Conservation (phyloP, 2,329 filamentous ascomycete species). For the Sporothrix humicola region DNA sequence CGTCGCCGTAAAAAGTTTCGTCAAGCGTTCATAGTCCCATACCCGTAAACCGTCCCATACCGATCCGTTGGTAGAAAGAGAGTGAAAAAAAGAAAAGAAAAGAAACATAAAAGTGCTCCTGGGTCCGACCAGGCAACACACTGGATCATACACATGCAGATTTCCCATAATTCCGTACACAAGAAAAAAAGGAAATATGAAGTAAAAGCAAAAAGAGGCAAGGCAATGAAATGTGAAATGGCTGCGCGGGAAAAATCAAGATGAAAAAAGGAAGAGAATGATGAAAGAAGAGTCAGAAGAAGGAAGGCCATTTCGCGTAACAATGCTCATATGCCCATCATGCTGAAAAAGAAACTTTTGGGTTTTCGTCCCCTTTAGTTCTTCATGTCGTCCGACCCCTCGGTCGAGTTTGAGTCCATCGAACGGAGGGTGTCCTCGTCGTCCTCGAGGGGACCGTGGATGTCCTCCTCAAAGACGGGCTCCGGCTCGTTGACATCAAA, state of each 20-base stretch:
- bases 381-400: constrained; percentile 52
- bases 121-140: neutral
- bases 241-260: neutral
- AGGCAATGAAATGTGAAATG: constrained; percentile 19
- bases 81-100: neutral
- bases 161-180: constrained; percentile 16
- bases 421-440: constrained; percentile 64
- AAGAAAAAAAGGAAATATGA: neutral
- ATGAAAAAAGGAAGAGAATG: neutral
- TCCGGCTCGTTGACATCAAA: constrained; percentile 90
- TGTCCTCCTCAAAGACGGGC: constrained; percentile 86
- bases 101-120: neutral
- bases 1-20: constrained; percentile 34
- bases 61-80: neutral
- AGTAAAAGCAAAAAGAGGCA: neutral
- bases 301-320: constrained; percentile 11
- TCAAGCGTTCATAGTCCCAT: constrained; percentile 20
- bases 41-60: constrained; percentile 19
- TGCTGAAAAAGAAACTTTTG: neutral
- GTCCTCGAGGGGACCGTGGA: constrained; percentile 72
- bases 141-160: constrained; percentile 25
- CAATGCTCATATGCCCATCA: constrained; percentile 22
- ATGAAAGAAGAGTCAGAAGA: neutral
- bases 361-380: neutral
- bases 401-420: constrained; percentile 65